Conservation (phyloP, 2,329 filamentous ascomycete species). For the Macroventuria anomochaeta region DNA sequence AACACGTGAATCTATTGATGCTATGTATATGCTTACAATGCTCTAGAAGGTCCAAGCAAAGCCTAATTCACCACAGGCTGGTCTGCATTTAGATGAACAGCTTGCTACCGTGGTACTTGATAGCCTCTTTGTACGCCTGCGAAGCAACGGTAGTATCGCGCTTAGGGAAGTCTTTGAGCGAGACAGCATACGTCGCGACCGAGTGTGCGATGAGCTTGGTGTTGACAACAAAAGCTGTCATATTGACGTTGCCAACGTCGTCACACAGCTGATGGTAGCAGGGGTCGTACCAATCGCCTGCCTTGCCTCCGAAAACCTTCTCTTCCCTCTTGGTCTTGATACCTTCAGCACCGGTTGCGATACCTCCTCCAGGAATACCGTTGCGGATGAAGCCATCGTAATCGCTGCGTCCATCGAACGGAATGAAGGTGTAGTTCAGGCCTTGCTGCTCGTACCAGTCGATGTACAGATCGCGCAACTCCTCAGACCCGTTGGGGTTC, state of each 20-base stretch:
- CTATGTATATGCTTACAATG: not conserved
- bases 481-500: conserved; percentile 47
- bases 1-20: not conserved
- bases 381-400: conserved; percentile 52
- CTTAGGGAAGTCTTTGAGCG: conserved; percentile 46
- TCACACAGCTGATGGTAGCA: conserved; percentile 52
- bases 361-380: conserved; percentile 51
- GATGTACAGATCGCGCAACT: conserved; percentile 48
- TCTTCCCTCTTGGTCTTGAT: conserved; percentile 50
- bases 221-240: conserved; percentile 49
- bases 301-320: conserved; percentile 48
- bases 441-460: conserved; percentile 47
- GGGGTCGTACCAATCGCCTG: conserved; percentile 48
- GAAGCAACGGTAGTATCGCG: conserved; percentile 28
- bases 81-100: conserved; percentile 34
- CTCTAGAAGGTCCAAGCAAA: not conserved
- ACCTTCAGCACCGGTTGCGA: conserved; percentile 51
- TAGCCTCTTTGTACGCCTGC: conserved; percentile 27
- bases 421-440: conserved; percentile 49
- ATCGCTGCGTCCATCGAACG: conserved; percentile 51
- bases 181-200: conserved; percentile 45
- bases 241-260: conserved; percentile 48
- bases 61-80: not conserved
- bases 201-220: conserved; percentile 50
- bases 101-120: conserved; percentile 46